phyloP scores from a whole-genome alignment of 495 filamentous ascomycete species.

The Trichoderma erinaceum region DNA sequence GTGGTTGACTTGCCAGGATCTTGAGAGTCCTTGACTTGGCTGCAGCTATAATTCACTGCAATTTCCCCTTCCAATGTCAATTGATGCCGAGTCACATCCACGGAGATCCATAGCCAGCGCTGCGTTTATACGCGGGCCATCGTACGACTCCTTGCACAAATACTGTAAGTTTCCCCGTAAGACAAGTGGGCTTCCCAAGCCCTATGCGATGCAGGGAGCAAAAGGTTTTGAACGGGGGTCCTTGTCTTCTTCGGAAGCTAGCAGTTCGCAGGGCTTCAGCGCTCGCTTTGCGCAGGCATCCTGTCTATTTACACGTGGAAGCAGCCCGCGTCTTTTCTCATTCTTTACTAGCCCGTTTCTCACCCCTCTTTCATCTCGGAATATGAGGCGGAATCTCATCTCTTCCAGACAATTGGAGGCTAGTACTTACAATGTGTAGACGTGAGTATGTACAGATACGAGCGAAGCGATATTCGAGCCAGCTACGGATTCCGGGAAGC shows the following conservation, averaged over 20 bases:
- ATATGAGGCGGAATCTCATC: background rate
- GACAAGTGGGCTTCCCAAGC: background rate
- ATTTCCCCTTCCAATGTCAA: too few relatives aligned
- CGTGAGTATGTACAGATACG: background rate
- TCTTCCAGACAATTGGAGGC: background rate
- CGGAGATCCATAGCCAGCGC: too few relatives aligned
- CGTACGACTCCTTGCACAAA: too few relatives aligned
- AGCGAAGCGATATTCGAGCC: background rate
- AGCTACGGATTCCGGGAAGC: background rate
- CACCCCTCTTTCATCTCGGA: background rate
- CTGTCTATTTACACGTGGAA: background rate
- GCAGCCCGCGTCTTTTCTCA: background rate
- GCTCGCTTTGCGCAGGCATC: background rate
- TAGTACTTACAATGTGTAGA: background rate
- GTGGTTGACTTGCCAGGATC: background rate
- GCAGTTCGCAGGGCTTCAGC: background rate
- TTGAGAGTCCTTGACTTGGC: too few relatives aligned
- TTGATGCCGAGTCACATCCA: too few relatives aligned
- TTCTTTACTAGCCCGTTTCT: background rate
- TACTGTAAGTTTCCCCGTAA: background rate
- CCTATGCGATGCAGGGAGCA: conserved; percentile 2
- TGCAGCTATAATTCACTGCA: too few relatives aligned
- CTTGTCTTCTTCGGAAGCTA: conserved; percentile 3
- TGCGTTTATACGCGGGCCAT: too few relatives aligned
- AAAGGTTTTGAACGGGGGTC: background rate